Evolutionary conservation across 345 rosid species (phyloP).

Genomic region (Psidium guajava): DNA sequence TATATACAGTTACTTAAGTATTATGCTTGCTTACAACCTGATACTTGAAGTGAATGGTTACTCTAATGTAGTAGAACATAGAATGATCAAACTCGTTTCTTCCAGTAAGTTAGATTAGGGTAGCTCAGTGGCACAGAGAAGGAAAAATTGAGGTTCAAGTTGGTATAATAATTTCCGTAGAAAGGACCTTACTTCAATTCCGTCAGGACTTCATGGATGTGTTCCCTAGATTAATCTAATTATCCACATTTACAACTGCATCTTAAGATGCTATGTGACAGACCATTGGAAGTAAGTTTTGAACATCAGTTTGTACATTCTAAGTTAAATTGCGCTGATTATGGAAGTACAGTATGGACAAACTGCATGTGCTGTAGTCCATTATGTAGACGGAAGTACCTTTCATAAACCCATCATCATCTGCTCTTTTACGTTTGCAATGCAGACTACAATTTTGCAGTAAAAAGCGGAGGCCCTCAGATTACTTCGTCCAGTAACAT

Average conservation of each 20-base stretch:
- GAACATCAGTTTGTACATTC: background rate
- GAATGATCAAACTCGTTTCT: background rate
- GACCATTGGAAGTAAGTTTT: background rate
- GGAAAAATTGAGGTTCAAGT: background rate
- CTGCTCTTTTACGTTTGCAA: too few relatives aligned
- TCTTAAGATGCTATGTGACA: background rate
- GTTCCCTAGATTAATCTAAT: background rate
- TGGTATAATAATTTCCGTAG: background rate
- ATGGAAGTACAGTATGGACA: background rate
- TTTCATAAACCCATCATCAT: too few relatives aligned
- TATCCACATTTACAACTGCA: background rate
- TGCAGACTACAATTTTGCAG: too few relatives aligned
- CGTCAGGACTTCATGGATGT: background rate
- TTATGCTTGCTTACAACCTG: background rate
- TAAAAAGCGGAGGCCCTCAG: too few relatives aligned
- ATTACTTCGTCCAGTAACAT: too few relatives aligned
- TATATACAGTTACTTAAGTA: background rate
- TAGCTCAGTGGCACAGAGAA: background rate
- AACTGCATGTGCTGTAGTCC: background rate
- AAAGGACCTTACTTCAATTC: background rate
- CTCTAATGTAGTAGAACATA: background rate
- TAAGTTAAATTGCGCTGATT: background rate
- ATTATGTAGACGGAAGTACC: background rate
- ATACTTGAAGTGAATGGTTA: background rate
- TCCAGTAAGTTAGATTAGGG: background rate